Evolutionary conservation across 2,329 filamentous ascomycete species (phyloP), one percentile per base, ranked within the genome.

Genomic region (Curvularia eragrostidis): DNA sequence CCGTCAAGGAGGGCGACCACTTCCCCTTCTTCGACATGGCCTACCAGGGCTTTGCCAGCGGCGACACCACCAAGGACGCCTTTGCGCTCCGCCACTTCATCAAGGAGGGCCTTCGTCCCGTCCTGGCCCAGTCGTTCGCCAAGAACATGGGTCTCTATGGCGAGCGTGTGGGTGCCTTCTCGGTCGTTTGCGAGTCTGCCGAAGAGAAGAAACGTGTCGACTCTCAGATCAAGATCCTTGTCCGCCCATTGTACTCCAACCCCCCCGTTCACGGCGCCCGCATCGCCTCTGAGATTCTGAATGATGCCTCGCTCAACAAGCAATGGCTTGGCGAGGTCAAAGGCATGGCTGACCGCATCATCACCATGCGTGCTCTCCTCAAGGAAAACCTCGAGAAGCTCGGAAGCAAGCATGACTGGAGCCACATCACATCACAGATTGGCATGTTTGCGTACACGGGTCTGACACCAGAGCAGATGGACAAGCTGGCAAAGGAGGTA

Each of bases 131-230:
- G 83, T 95, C 91, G 52, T 98, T 98, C 79, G 94, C 94, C 78
- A 98, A 98, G 90, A 99, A 99, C 87, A 98, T 99, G 94, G 95
- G 95, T 82, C 91, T 99, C 63, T 98, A 99, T 78, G 95, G 95
- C 77, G 95, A 99, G 85, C 94, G 95, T 82, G 92, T 96, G 60
- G 95, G 95, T 75, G 93, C 93, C 66, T 98, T 99, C 86, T 97
- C 93, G 70, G 85, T 98, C 68, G 90, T 97, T 72, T 91, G 89
- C 77, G 89, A 88, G 68, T 89, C 91, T 41, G 85, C 88, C 64
- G 93, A 93, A 68, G 94, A 98, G 86, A 94, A 93, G 87, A 93
- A 93, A 84, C 91, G 92, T 65, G 87, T 99, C 73, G 94, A 97
- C 79, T 97, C 93, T 30, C 95, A 99, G 84, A 84, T 99, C 86